Percentiles rank a stretch among this genome's conserved stretches.
These are phyloP conservation scores for Stachybotrys chlorohalonatus DNA, from an alignment of 2,329 filamentous ascomycete species.

Conservation along the genomic window DNA sequence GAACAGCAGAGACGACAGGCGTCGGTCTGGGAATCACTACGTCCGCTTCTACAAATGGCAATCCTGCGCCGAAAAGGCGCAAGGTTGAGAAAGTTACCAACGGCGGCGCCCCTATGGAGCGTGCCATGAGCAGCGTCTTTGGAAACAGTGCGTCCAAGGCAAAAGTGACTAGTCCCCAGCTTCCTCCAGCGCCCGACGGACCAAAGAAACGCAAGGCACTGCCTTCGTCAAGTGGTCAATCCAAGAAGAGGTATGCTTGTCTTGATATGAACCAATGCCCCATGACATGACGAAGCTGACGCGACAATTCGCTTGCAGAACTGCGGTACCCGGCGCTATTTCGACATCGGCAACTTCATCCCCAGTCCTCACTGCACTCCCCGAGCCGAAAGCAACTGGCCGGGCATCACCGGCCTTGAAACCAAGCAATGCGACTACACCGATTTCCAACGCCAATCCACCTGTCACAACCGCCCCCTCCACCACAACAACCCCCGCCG, in stretches of 20 bases:
- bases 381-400: conserved; percentile 45
- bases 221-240: conserved; percentile 55
- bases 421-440: background rate
- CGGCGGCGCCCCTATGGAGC: conserved; percentile 49
- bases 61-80: conserved; percentile 62
- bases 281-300: background rate
- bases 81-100: conserved; percentile 64
- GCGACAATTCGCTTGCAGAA: conserved; percentile 17
- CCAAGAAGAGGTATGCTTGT: conserved; percentile 67
- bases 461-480: conserved; percentile 33
- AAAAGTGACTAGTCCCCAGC: conserved; percentile 56
- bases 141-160: conserved; percentile 43
- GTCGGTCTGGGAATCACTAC: conserved; percentile 60
- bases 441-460: conserved; percentile 21
- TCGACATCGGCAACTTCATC: conserved; percentile 69
- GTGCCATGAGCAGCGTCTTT: conserved; percentile 54
- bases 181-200: conserved; percentile 57
- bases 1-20: conserved; percentile 42
- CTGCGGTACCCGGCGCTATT: conserved; percentile 33
- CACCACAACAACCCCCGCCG: background rate
- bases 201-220: conserved; percentile 65
- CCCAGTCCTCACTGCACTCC: conserved; percentile 60
- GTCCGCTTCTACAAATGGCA: conserved; percentile 38
- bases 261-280: background rate
- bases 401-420: conserved; percentile 51